Evolutionary conservation across 139 green algal species (phyloP).

Genomic region (Chlamydomonas sp.): DNA sequence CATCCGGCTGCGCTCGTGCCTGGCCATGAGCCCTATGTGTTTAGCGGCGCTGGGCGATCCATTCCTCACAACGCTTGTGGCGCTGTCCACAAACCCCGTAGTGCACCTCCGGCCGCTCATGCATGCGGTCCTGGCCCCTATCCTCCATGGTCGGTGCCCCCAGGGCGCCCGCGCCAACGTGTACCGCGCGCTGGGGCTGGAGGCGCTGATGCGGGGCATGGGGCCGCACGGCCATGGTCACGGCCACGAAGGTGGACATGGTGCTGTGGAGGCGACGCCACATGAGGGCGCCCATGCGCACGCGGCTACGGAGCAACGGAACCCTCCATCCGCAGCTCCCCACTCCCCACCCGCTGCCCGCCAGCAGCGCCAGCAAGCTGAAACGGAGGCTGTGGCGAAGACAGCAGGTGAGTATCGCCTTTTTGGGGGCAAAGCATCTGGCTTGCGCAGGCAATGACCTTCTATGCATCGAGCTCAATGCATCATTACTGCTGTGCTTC

Average conservation of each 20-base stretch:
- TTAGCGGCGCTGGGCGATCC: too few species aligned
- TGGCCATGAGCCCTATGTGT: neutral
- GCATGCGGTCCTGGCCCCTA: neutral
- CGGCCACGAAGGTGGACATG: neutral
- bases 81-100: neutral
- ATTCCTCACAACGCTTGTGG: too few species aligned
- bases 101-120: neutral
- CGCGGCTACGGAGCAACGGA: too few species aligned
- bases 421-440: too few species aligned
- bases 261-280: too few species aligned
- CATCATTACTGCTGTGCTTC: too few species aligned
- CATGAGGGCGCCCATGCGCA: too few species aligned
- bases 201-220: neutral
- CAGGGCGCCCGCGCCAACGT: conserved; percentile 31
- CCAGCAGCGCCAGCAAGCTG: neutral
- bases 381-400: too few species aligned
- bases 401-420: too few species aligned
- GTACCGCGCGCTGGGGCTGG: conserved; percentile 21
- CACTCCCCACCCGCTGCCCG: neutral
- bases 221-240: neutral
- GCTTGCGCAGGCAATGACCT: too few species aligned
- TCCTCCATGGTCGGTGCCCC: neutral
- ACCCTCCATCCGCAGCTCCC: too few species aligned
- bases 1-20: neutral
- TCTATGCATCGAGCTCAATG: too few species aligned